Evolutionary conservation across 768 basidiomycete genomes (phyloP).

Genomic region (Cystobasidium onofrii): DNA sequence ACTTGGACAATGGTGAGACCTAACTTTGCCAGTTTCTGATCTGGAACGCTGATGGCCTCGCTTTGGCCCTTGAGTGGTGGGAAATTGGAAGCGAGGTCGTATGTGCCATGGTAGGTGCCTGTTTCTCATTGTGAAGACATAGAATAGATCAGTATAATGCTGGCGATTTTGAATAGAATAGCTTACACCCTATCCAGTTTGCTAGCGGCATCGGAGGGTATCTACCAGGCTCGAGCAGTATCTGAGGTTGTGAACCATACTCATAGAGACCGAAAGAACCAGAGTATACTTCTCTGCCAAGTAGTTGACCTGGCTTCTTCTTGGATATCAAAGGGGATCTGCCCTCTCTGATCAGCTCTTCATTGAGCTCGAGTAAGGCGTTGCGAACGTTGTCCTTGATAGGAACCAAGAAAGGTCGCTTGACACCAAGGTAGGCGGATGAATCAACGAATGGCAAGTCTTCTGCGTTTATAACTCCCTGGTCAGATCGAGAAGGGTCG

Average conservation of each 20-base stretch:
- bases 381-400: conserved; percentile 62
- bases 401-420: conserved; percentile 58
- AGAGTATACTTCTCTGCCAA: conserved; percentile 62
- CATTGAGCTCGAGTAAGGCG: conserved; percentile 64
- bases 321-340: conserved; percentile 6
- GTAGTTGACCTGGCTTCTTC: conserved; percentile 58
- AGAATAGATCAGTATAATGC: no score
- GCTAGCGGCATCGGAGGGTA: conserved; percentile 67
- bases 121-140: neutral
- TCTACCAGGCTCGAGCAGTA: conserved; percentile 64
- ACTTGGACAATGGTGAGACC: conserved; percentile 79
- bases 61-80: conserved; percentile 49
- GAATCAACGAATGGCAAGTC: conserved; percentile 30
- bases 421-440: neutral
- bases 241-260: conserved; percentile 71
- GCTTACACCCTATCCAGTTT: conserved; percentile 31
- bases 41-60: conserved; percentile 42
- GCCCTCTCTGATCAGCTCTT: conserved; percentile 48
- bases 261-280: conserved; percentile 67
- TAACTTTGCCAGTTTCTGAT: conserved; percentile 46
- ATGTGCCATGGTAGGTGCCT: conserved; percentile 16
- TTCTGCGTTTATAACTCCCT: neutral
- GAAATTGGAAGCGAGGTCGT: conserved; percentile 19
- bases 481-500: neutral
- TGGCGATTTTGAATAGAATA: neutral